phyloP scores from a whole-genome alignment of 163 green algal species.

The Scenedesmus sp. region DNA sequence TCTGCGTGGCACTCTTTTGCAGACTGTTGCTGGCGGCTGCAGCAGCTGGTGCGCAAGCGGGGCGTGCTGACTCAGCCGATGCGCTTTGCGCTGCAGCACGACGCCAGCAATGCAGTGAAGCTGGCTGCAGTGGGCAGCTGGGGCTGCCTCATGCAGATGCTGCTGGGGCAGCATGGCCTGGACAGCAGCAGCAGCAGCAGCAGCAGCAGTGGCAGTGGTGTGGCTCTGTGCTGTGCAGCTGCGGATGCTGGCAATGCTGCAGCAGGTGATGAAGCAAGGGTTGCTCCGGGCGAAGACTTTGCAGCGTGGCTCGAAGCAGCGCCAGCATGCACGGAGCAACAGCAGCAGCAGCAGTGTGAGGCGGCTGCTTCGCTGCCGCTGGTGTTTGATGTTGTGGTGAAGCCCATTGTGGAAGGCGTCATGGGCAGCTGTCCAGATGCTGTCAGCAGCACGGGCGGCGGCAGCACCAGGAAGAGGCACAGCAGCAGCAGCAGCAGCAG shows the following conservation, averaged over 20 bases:
- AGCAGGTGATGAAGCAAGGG: neutral
- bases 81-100: constrained; percentile 29
- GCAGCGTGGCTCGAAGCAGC: neutral
- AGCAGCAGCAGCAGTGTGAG: constrained; percentile 15
- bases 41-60: constrained; percentile 38
- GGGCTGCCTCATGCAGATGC: constrained; percentile 6
- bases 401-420: neutral
- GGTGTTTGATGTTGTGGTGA: constrained; percentile 21
- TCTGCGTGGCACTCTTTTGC: constrained; percentile 7
- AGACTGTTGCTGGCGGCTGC: constrained; percentile 13
- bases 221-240: neutral
- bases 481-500: neutral
- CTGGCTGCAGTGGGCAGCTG: constrained; percentile 21
- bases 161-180: neutral
- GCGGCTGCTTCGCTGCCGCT: neutral
- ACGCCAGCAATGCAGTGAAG: neutral
- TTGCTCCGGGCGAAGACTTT: neutral
- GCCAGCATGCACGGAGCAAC: neutral
- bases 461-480: neutral
- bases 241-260: neutral
- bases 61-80: constrained; percentile 25
- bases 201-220: neutral
- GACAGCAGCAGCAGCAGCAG: neutral
- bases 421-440: neutral
- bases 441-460: neutral